Evolutionary conservation across 331 rosid species (phyloP).

Genomic region (Quercus phellos): DNA sequence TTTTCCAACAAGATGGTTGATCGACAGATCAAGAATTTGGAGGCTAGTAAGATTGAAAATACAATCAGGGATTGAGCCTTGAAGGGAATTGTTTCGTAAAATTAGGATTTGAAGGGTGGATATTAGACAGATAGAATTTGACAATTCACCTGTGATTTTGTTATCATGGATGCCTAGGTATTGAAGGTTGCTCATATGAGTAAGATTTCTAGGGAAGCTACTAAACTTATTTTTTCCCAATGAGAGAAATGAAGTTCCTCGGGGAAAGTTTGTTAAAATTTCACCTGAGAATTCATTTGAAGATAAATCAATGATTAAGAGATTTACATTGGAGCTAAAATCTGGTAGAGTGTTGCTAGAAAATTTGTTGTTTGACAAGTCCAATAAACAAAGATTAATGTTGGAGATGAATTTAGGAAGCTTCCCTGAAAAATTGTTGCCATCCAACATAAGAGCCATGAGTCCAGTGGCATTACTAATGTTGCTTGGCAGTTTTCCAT

Average conservation of each 20-base stretch:
- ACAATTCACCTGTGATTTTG: no score
- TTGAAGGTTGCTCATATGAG: constrained; percentile 6
- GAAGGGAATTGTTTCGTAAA: no score
- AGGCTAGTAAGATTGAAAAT: no score
- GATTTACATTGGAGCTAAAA: constrained; percentile 2
- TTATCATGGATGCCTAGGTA: constrained; percentile 8
- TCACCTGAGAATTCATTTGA: constrained; percentile 29
- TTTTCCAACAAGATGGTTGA: no score
- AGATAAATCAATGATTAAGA: constrained; percentile 22
- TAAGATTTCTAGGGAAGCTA: constrained; percentile 21
- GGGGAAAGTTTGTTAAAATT: constrained; percentile 21
- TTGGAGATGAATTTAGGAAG: constrained; percentile 22
- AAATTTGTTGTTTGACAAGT: not conserved
- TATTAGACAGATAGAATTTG: not conserved
- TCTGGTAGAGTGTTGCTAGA: constrained; percentile 11
- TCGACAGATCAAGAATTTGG: no score
- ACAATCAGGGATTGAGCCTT: no score
- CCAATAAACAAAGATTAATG: constrained; percentile 15
- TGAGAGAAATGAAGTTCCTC: constrained; percentile 2
- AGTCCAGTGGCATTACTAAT: constrained; percentile 11
- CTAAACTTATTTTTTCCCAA: not conserved
- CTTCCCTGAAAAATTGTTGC: constrained; percentile 29
- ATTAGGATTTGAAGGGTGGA: not conserved
- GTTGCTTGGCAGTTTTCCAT: constrained; percentile 20
- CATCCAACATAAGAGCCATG: not conserved